These are phyloP conservation scores for Symbiodinium pilosum DNA, from an alignment of 73 alveolate species.

Conservation along the genomic window DNA sequence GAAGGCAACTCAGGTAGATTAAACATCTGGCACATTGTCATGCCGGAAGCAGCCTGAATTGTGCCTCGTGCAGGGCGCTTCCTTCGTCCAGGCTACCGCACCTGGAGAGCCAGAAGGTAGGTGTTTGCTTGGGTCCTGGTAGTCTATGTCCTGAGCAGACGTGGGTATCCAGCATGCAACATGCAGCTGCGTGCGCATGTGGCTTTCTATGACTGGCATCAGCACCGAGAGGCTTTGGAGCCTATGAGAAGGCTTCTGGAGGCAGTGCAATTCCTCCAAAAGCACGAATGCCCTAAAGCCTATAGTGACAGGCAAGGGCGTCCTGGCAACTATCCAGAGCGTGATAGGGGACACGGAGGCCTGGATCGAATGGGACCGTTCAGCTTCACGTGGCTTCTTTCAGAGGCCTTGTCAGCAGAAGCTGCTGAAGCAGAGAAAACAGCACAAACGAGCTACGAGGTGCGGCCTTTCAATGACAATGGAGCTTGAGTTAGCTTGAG, in stretches of 20 bases:
- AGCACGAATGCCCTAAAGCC: background rate
- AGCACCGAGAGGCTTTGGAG: background rate
- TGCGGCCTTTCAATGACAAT: background rate
- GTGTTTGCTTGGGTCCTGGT: background rate
- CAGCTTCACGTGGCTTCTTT: background rate
- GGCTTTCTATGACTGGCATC: background rate
- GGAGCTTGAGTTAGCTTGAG: too few species aligned
- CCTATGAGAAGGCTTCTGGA: background rate
- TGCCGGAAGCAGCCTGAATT: background rate
- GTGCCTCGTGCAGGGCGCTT: background rate
- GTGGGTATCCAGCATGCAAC: background rate
- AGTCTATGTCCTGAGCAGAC: background rate
- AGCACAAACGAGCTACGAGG: constrained; percentile 43
- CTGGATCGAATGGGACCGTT: background rate
- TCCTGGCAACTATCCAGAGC: constrained; percentile 13
- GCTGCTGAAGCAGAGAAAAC: constrained; percentile 42
- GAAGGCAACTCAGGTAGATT: too few species aligned
- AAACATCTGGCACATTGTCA: background rate
- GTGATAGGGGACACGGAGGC: constrained; percentile 68
- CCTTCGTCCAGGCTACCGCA: background rate
- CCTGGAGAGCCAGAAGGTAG: background rate
- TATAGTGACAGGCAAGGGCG: background rate
- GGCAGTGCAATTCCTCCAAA: background rate
- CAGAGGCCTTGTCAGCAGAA: constrained; percentile 18
- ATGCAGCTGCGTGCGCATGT: background rate